Conservation (phyloP, 2,329 filamentous ascomycete species). For the Ceratocystis destructans region DNA sequence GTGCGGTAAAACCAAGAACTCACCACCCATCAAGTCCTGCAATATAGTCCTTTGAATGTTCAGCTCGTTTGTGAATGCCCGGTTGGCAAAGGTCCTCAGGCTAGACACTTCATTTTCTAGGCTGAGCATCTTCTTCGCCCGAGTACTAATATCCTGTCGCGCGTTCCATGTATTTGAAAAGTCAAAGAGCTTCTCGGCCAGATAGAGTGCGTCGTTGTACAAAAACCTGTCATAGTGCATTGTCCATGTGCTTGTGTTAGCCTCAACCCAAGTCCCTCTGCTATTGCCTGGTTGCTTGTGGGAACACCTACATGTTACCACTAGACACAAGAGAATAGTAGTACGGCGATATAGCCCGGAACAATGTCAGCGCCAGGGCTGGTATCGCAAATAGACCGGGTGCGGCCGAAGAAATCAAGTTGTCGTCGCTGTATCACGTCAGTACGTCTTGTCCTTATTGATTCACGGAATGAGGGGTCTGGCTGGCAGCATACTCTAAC, state of each 20-base stretch:
- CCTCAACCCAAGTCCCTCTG: background rate
- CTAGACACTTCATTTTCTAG: constrained; percentile 47
- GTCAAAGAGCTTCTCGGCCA: constrained; percentile 42
- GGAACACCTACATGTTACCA: constrained; percentile 47
- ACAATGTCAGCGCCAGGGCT: constrained; percentile 61
- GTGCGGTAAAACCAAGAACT: constrained; percentile 16
- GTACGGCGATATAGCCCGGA: constrained; percentile 60
- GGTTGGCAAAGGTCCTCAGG: constrained; percentile 45
- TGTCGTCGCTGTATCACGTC: constrained; percentile 28
- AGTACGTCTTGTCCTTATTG: background rate
- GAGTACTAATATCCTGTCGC: constrained; percentile 37
- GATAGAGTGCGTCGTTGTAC: constrained; percentile 53
- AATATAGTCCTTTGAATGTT: constrained; percentile 46
- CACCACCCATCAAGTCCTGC: constrained; percentile 45
- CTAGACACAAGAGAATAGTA: constrained; percentile 52
- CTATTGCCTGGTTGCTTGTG: background rate
- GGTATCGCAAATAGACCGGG: constrained; percentile 58
- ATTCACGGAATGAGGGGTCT: too few relatives aligned
- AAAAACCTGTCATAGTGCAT: constrained; percentile 36
- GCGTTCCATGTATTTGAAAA: constrained; percentile 39
- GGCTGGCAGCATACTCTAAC: constrained; percentile 29
- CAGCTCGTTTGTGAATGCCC: constrained; percentile 49
- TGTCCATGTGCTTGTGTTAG: background rate
- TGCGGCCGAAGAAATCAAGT: constrained; percentile 53
- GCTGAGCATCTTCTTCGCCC: constrained; percentile 41